Conservation (phyloP, 1,284 basidiomycete species). For the Takashimella koratensis region DNA sequence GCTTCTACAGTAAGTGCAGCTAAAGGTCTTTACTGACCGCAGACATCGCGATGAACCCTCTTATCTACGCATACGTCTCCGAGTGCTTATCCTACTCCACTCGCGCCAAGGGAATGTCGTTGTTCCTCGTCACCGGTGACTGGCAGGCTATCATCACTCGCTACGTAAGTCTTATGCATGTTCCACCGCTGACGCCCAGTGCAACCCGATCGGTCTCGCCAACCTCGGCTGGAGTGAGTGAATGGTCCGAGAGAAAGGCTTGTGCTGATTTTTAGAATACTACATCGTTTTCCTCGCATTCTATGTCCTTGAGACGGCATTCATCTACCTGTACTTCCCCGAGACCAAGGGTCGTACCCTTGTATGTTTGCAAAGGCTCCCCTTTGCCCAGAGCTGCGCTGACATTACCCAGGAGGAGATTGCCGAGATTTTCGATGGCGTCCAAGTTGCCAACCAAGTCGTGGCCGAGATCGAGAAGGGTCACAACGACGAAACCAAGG, state of each 20-base stretch:
- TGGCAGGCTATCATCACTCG: conserved; percentile 56
- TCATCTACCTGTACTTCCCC: conserved; percentile 11
- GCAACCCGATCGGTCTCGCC: conserved; percentile 50
- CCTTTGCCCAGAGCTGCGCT: too few relatives aligned
- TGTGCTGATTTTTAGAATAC: too few relatives aligned
- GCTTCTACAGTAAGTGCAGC: conserved; percentile 29
- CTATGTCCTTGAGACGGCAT: conserved; percentile 9
- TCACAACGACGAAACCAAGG: too few relatives aligned
- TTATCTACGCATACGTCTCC: conserved; percentile 15
- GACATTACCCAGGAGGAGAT: conserved; percentile 17
- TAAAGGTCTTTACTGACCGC: conserved; percentile 53
- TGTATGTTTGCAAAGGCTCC: too few relatives aligned
- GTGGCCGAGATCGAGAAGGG: too few relatives aligned
- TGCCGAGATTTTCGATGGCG: conserved; percentile 8
- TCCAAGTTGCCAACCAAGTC: too few relatives aligned
- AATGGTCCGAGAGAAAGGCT: too few relatives aligned
- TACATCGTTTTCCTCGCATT: conserved; percentile 33
- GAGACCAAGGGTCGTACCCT: conserved; percentile 24
- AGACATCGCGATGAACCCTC: conserved; percentile 50
- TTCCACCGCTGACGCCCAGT: conserved; percentile 19
- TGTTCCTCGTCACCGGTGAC: conserved; percentile 51
- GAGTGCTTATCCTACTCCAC: conserved; percentile 59
- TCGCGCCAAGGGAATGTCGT: conserved; percentile 59
- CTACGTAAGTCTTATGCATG: conserved; percentile 32
- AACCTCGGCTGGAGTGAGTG: conserved; percentile 51